Evolutionary conservation across 2,329 filamentous ascomycete genomes (phyloP).

Genomic region (Monosporascus sp.): DNA sequence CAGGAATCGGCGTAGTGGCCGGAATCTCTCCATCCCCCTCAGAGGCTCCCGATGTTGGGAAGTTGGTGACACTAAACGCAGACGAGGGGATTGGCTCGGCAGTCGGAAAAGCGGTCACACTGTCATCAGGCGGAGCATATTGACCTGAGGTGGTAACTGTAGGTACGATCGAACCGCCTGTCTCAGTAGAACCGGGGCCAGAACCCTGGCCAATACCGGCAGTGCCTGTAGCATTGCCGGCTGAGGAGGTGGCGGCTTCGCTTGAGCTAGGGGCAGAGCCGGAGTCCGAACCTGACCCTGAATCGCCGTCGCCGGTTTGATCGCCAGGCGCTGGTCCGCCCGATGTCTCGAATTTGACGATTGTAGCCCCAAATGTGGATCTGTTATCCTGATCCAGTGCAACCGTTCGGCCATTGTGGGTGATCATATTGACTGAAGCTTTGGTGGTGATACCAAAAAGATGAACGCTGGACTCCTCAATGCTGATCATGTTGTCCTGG

Average conservation of each 20-base stretch:
- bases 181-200: constrained; percentile 1
- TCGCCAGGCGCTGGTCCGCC: constrained; percentile 1
- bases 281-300: constrained; percentile 7
- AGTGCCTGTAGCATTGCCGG: neutral
- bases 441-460: constrained; percentile 70
- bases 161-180: constrained; percentile 8
- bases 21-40: constrained; percentile 1
- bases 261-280: constrained; percentile 2
- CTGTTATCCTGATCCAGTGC: constrained; percentile 56
- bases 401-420: constrained; percentile 48
- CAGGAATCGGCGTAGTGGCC: constrained; percentile 5
- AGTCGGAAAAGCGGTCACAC: constrained; percentile 4
- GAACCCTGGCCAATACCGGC: constrained; percentile 1
- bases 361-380: constrained; percentile 59
- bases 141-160: constrained; percentile 8
- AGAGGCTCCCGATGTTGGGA: constrained; percentile 6
- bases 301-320: neutral
- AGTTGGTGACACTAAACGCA: constrained; percentile 7
- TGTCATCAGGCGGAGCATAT: constrained; percentile 17
- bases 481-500: constrained; percentile 71
- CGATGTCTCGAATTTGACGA: constrained; percentile 43
- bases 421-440: constrained; percentile 69
- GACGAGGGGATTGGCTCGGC: neutral
- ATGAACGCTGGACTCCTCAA: constrained; percentile 59
- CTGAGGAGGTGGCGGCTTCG: neutral